A percentile compares a stretch with the other conserved stretches of the same genome.
These are phyloP conservation scores for Botrytis fabae DNA, from an alignment of 2,329 filamentous ascomycete species.

Conservation along the genomic window DNA sequence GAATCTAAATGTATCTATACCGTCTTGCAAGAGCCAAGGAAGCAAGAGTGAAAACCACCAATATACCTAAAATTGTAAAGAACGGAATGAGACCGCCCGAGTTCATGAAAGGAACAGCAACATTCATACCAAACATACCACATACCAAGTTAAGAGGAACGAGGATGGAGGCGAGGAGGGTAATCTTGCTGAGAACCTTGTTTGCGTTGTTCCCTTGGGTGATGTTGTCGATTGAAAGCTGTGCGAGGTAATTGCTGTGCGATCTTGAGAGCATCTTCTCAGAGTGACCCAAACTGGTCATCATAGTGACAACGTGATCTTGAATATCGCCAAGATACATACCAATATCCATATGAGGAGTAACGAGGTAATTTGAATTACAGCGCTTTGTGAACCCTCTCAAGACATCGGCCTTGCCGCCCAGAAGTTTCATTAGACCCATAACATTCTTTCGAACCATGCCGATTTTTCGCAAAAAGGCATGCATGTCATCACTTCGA, in stretches of 20 bases:
- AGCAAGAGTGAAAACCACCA: constrained; percentile 51
- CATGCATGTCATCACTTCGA: constrained; percentile 83
- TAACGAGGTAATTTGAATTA: constrained; percentile 95
- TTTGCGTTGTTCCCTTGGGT: constrained; percentile 86
- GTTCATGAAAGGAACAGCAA: constrained; percentile 64
- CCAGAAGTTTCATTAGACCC: constrained; percentile 86
- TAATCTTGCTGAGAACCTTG: constrained; percentile 90
- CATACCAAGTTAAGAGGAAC: constrained; percentile 93
- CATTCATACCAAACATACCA: constrained; percentile 71
- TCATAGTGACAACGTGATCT: constrained; percentile 99
- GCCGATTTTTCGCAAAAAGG: constrained; percentile 85
- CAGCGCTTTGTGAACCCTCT: constrained; percentile 97
- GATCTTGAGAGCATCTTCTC: constrained; percentile 95
- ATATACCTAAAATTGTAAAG: constrained; percentile 58
- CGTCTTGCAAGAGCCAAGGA: constrained; percentile 34
- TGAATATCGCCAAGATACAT: constrained; percentile 97
- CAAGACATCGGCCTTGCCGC: constrained; percentile 97
- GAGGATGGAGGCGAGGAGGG: constrained; percentile 89
- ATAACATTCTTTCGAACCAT: constrained; percentile 92
- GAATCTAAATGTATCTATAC: constrained; percentile 37
- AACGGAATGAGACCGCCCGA: constrained; percentile 53
- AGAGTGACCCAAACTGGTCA: constrained; percentile 91
- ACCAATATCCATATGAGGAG: constrained; percentile 92
- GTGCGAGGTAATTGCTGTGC: constrained; percentile 94
- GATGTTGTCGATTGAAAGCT: constrained; percentile 89